These are phyloP conservation scores for Arthrobotrys iridis DNA, from an alignment of 2,329 filamentous ascomycete species.

Conservation along the genomic window DNA sequence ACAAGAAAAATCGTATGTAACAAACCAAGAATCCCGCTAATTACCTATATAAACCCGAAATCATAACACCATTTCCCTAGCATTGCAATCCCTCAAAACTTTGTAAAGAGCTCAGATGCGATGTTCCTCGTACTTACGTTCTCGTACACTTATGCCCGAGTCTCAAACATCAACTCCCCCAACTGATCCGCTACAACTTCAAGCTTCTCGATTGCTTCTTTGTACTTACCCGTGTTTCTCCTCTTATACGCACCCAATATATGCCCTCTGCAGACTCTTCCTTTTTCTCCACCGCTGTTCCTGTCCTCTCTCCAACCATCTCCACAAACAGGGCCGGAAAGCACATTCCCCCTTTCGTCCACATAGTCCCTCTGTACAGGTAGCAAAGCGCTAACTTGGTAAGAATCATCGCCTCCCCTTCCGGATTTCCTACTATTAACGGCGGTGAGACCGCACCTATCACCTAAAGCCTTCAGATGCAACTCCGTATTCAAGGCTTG, in stretches of 20 bases:
- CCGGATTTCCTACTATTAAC: slow-evolving; percentile 18
- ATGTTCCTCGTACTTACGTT: not conserved
- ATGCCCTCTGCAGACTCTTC: slow-evolving; percentile 45
- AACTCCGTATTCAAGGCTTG: slow-evolving; percentile 49
- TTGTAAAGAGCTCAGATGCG: not conserved
- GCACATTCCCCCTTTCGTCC: slow-evolving; percentile 28
- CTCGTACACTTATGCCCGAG: not conserved
- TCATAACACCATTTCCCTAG: no score
- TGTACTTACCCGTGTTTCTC: slow-evolving; percentile 32
- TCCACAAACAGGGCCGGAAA: slow-evolving; percentile 5
- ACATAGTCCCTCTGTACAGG: slow-evolving; percentile 43
- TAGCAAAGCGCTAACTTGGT: slow-evolving; percentile 42
- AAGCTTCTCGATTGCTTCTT: slow-evolving; percentile 34
- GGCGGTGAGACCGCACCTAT: slow-evolving; percentile 36
- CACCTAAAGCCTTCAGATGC: slow-evolving; percentile 36
- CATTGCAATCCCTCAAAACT: no score
- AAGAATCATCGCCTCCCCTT: slow-evolving; percentile 12
- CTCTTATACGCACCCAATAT: slow-evolving; percentile 47
- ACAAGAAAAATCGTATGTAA: no score
- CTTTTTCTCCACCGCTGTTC: not conserved
- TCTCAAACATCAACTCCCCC: slow-evolving; percentile 42
- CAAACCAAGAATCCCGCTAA: no score
- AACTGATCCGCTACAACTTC: slow-evolving; percentile 12
- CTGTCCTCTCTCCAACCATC: not conserved
- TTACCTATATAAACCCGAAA: no score